phyloP scores from a whole-genome alignment of 441 rosid genomes.

The Aquilaria agallochum region DNA sequence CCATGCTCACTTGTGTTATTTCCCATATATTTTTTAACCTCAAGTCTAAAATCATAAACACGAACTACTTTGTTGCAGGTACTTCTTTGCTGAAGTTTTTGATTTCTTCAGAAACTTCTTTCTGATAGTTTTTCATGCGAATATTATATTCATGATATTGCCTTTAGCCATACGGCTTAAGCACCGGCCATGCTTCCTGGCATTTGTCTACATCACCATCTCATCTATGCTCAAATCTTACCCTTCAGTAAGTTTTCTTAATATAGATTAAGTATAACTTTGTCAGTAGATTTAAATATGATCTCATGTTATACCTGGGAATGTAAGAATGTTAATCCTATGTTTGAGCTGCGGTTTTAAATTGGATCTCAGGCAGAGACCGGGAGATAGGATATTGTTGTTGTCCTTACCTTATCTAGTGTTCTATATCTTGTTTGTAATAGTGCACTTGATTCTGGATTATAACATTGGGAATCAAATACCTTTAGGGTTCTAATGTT shows the following conservation, averaged over 20 bases:
- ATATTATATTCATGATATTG: conserved; percentile 75
- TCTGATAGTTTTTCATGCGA: conserved; percentile 84
- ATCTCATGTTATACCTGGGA: too few species aligned
- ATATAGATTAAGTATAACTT: too few species aligned
- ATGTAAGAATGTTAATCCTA: too few species aligned
- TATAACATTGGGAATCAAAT: conserved; percentile 4
- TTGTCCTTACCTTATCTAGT: background rate
- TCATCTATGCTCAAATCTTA: conserved; percentile 90
- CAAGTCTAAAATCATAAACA: conserved; percentile 3
- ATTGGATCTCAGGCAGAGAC: too few species aligned
- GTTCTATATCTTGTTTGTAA: too few species aligned
- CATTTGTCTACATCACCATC: conserved; percentile 79
- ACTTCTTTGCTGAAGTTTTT: conserved; percentile 98
- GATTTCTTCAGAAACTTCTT: conserved; percentile 91
- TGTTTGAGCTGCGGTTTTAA: too few species aligned
- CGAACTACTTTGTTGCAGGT: conserved; percentile 51
- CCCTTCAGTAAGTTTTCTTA: conserved; percentile 69
- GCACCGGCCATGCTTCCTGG: conserved; percentile 92
- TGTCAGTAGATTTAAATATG: too few species aligned
- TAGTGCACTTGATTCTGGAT: conserved; percentile 6
- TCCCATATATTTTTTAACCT: conserved; percentile 11
- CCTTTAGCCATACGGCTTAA: conserved; percentile 86
- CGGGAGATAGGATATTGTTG: too few species aligned
- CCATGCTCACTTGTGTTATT: background rate
- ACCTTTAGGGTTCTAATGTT: too few species aligned